These are phyloP conservation scores for Phaseolus coccineus DNA, from an alignment of 331 rosid genomes.

Conservation along the genomic window DNA sequence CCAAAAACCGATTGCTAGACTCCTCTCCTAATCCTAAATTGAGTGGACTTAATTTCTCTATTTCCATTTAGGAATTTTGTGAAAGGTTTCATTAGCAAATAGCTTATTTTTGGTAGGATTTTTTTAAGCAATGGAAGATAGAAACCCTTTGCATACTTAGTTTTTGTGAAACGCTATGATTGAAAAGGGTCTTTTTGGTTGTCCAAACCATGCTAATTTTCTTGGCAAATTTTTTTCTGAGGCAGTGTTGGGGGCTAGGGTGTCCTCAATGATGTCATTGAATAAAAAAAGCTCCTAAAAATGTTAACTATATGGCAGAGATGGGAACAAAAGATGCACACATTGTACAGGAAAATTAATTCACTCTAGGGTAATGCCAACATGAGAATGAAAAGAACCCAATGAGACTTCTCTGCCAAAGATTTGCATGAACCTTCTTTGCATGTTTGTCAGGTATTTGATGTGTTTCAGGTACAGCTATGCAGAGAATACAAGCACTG, in stretches of 20 bases:
- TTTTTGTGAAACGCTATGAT: conserved; percentile 41
- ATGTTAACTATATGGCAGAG: conserved; percentile 27
- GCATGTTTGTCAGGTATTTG: conserved; percentile 48
- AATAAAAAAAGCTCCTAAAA: conserved; percentile 41
- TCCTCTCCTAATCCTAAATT: background rate
- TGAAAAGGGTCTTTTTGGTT: conserved; percentile 38
- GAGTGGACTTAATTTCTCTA: background rate
- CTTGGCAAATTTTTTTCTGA: background rate
- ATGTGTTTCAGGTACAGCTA: conserved; percentile 40
- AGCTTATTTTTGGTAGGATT: background rate
- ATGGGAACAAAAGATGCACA: conserved; percentile 31
- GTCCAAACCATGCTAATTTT: conserved; percentile 35
- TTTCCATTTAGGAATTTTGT: background rate
- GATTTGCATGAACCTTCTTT: conserved; percentile 48
- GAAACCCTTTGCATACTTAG: background rate
- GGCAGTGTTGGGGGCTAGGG: conserved; percentile 45
- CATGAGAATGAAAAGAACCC: conserved; percentile 41
- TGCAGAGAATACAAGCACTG: conserved; percentile 24
- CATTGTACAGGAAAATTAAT: conserved; percentile 13
- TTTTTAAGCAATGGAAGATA: conserved; percentile 13
- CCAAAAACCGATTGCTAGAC: background rate
- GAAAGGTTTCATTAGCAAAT: background rate
- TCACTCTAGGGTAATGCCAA: conserved; percentile 26
- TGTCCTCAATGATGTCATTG: conserved; percentile 51
- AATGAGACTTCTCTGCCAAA: conserved; percentile 45